Conservation (phyloP, 345 rosid species). For the Populus euphratica region DNA sequence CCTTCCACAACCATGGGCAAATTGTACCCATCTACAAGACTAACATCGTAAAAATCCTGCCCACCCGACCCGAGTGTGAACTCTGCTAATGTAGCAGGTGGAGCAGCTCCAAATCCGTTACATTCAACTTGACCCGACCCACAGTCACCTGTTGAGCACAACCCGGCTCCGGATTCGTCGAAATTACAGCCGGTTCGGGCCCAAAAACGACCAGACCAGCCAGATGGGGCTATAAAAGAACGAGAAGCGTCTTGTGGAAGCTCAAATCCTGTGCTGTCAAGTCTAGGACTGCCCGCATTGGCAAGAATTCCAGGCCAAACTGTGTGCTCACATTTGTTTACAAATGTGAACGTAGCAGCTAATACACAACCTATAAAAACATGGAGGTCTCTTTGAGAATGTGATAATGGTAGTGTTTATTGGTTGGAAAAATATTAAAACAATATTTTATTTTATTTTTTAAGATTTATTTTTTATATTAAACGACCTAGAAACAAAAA, state of each 20-base stretch:
- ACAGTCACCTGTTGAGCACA: constrained; percentile 31
- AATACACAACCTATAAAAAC: constrained; percentile 4
- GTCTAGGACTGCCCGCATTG: constrained; percentile 34
- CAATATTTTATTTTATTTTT: too few relatives aligned
- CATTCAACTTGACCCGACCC: constrained; percentile 35
- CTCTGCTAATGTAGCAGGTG: constrained; percentile 35
- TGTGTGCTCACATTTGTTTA: constrained; percentile 29
- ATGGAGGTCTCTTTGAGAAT: neutral
- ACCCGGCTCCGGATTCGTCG: constrained; percentile 27
- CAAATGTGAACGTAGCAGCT: constrained; percentile 27
- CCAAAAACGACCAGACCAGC: constrained; percentile 39
- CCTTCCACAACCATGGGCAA: constrained; percentile 77
- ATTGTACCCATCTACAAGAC: constrained; percentile 94
- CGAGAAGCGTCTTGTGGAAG: constrained; percentile 25
- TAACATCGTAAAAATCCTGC: constrained; percentile 87
- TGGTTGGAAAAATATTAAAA: too few relatives aligned
- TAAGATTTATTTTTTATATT: too few relatives aligned
- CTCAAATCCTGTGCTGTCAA: constrained; percentile 32
- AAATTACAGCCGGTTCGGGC: constrained; percentile 30
- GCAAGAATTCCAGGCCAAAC: constrained; percentile 35
- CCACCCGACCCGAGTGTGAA: constrained; percentile 49
- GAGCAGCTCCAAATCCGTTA: constrained; percentile 32
- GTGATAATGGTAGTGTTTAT: too few relatives aligned
- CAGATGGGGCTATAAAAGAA: constrained; percentile 29
- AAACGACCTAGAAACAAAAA: too few relatives aligned